Evolutionary conservation across 306 rosid species (phyloP).

Genomic region (Alnus rubra): DNA sequence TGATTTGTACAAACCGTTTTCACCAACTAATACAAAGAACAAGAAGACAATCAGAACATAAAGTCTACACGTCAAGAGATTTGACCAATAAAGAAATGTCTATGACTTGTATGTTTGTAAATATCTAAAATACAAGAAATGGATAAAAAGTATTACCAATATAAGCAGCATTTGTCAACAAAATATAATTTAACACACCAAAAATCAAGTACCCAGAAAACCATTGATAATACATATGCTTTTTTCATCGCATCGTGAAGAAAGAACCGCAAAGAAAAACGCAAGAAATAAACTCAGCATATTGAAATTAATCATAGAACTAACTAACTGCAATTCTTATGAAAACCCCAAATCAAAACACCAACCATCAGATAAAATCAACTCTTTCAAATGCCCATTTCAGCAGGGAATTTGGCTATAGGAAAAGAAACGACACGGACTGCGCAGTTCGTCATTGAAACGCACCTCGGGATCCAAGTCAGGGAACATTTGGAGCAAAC

Average conservation of each 20-base stretch:
- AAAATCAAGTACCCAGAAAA: neutral
- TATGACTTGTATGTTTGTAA: neutral
- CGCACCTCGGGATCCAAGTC: constrained; percentile 37
- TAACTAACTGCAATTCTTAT: neutral
- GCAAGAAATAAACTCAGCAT: neutral
- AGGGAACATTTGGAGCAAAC: constrained; percentile 38
- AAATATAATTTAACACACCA: neutral
- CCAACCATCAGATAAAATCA: neutral
- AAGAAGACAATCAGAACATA: neutral
- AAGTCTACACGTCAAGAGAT: neutral
- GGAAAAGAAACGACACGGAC: neutral
- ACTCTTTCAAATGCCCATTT: neutral
- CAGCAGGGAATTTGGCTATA: neutral
- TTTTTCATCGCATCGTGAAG: neutral
- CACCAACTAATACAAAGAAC: constrained; percentile 23
- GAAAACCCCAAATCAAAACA: neutral
- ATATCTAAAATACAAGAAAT: neutral
- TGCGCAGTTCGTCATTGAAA: neutral
- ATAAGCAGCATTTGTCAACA: neutral
- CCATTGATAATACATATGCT: neutral
- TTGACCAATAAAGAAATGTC: neutral
- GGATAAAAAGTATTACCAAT: neutral
- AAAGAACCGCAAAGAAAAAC: neutral
- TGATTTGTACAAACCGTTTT: constrained; percentile 32
- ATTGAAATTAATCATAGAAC: neutral